phyloP scores from a whole-genome alignment of 2,329 filamentous ascomycete species.

The Colletotrichum chlorophyti region DNA sequence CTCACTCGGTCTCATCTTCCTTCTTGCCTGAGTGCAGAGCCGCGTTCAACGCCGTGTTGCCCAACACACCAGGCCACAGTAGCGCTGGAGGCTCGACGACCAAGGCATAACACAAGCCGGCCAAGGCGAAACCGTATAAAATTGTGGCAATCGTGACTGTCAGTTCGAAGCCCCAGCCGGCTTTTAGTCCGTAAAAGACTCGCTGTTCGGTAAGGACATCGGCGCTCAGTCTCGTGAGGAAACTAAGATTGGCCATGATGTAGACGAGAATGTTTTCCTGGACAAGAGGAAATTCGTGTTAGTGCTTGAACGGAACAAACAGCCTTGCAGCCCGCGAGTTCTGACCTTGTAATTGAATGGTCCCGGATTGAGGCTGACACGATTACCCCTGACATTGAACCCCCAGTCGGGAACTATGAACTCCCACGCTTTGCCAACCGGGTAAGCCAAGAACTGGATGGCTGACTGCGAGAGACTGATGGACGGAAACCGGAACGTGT shows the following conservation, averaged over 20 bases:
- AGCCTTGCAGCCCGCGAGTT: too few species aligned
- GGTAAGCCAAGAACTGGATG: slow-evolving; percentile 51
- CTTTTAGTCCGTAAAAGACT: slow-evolving; percentile 50
- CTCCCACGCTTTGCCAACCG: slow-evolving; percentile 48
- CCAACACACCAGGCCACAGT: slow-evolving; percentile 60
- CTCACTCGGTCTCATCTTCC: slow-evolving; percentile 22
- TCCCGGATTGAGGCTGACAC: slow-evolving; percentile 46
- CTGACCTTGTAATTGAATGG: slow-evolving; percentile 42
- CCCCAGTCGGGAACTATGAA: slow-evolving; percentile 38
- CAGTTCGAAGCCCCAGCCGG: slow-evolving; percentile 52
- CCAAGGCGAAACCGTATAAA: slow-evolving; percentile 54
- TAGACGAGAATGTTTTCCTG: slow-evolving; percentile 49
- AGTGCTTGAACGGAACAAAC: not conserved
- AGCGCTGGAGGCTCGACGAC: slow-evolving; percentile 54
- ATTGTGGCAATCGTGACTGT: slow-evolving; percentile 49
- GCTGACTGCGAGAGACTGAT: slow-evolving; percentile 41
- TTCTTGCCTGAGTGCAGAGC: slow-evolving; percentile 47
- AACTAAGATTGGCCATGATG: slow-evolving; percentile 52
- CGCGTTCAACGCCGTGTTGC: slow-evolving; percentile 53
- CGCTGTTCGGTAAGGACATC: slow-evolving; percentile 43
- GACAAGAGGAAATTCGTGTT: not conserved
- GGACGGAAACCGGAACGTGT: slow-evolving; percentile 44
- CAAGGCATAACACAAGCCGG: slow-evolving; percentile 50
- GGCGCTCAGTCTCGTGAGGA: slow-evolving; percentile 44
- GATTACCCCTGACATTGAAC: slow-evolving; percentile 33